Base-by-base conservation (phyloP, 176 grass and related monocot species). In the Saccharum officinarum region DNA sequence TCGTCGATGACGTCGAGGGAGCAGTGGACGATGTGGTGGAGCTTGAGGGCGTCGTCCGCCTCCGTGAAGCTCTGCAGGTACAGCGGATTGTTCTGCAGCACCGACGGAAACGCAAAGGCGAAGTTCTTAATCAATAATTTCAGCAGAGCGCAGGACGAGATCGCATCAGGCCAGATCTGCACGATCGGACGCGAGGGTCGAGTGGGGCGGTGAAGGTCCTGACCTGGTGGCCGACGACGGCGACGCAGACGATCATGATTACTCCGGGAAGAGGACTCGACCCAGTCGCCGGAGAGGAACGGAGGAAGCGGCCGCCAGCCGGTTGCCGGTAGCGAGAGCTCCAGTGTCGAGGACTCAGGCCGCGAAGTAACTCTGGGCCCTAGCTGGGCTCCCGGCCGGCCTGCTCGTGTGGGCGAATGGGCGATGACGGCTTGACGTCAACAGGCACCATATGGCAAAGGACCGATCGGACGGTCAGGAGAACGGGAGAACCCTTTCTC, bases 41-140 rank as follows among this genome's bases (percentile, higher is more conserved):
- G 93, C 87, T 98, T 98, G 77, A 98, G 91, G 66, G 89, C 89
- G 78, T 98, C 91, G 78, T 98, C 89, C 10, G 85, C 84, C 86
- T 89, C 91, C 20, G 93, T 95, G 93, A 98, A 98, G 91, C 93
- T 95, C 87, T 98, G 91, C 69, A 98, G 89, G 82, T 95, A 95
- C 68, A 98, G 88, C 28, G 96, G 93, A 33, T 95, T 98, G 91
- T 98, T 98, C 95, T 98, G 85, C 83, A 66, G n/a, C 50, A 77
- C 22, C 50, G 49, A 15, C 25, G 41, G 34, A 72, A 47, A 67
- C n/a, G 20, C 14, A 73, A 5, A 59, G 37, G 41, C 49, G 70
- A 86, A 46, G 75, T 69, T 76, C 45, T 49, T 54, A 40, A 22
- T 40, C 33, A 1, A 12, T 49, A 59, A 60, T 18, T 78, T 15